Evolutionary conservation across 352 stramenopile species (phyloP).

Genomic region (Thalassiosira livingstoniorum): DNA sequence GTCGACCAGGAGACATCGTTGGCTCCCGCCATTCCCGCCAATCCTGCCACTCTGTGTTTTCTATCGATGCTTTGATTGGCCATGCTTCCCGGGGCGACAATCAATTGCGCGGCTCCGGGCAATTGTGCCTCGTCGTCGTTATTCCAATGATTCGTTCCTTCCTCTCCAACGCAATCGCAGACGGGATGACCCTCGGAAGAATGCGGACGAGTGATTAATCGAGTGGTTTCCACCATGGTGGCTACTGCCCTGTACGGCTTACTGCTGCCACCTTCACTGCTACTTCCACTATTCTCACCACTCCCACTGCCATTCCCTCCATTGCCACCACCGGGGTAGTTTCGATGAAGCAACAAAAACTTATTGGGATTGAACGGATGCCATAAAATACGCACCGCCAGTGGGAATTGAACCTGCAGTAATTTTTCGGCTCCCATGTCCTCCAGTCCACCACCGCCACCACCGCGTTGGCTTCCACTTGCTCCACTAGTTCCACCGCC

Average conservation of each 20-base stretch:
- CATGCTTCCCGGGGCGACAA: slow-evolving; percentile 7
- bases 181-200: slow-evolving; percentile 21
- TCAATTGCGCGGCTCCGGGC: slow-evolving; percentile 60
- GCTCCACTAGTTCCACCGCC: background rate
- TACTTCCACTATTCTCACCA: background rate
- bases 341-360: slow-evolving; percentile 76
- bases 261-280: background rate
- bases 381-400: slow-evolving; percentile 64
- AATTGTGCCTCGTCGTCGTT: slow-evolving; percentile 36
- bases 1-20: slow-evolving; percentile 75
- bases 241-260: slow-evolving; percentile 41
- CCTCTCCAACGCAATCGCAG: slow-evolving; percentile 21
- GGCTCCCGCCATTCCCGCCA: slow-evolving; percentile 8
- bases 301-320: background rate
- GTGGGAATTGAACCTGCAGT: slow-evolving; percentile 62
- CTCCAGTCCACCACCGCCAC: background rate
- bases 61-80: too few relatives aligned
- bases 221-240: slow-evolving; percentile 77
- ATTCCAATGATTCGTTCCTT: slow-evolving; percentile 1
- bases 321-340: background rate
- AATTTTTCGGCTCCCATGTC: slow-evolving; percentile 73
- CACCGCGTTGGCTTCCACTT: too few relatives aligned
- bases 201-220: slow-evolving; percentile 54
- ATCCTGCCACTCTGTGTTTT: too few relatives aligned
- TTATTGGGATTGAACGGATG: slow-evolving; percentile 84